Percentiles rank a stretch among this genome's conserved stretches.
These are phyloP conservation scores for Talaromyces trachyspermus DNA, from an alignment of 495 filamentous ascomycete genomes.

Conservation along the genomic window DNA sequence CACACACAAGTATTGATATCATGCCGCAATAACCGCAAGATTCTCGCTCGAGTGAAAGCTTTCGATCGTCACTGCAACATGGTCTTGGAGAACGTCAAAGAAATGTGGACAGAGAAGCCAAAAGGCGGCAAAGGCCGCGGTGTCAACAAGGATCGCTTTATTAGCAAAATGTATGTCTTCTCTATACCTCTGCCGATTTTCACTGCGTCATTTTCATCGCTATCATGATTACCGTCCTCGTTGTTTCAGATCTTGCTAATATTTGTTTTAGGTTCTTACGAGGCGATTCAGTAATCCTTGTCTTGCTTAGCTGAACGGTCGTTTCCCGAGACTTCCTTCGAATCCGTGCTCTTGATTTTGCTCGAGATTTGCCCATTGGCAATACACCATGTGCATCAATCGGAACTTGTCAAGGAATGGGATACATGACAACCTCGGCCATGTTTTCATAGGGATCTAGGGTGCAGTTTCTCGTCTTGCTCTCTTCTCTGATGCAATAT, in stretches of 20 bases:
- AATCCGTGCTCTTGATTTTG: no score
- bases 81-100: conserved; percentile 97
- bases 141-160: conserved; percentile 96
- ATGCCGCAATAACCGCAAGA: conserved; percentile 81
- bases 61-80: conserved; percentile 96
- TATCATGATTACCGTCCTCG: no score
- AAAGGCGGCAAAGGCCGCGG: conserved; percentile 82
- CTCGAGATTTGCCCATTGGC: no score
- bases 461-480: no score
- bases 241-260: conserved; percentile 1
- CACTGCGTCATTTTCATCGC: no score
- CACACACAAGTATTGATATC: conserved; percentile 88
- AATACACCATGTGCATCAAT: no score
- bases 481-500: no score
- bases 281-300: conserved; percentile 90
- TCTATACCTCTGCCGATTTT: no score
- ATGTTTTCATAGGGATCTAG: no score
- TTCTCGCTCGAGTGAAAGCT: conserved; percentile 73
- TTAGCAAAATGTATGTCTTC: conserved; percentile 85
- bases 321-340: not conserved
- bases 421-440: no score
- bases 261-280: conserved; percentile 71
- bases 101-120: conserved; percentile 99
- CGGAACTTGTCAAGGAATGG: no score
- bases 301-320: conserved; percentile 66